phyloP scores from a whole-genome alignment of 495 filamentous ascomycete species.

The Penicillium diatomitis region DNA sequence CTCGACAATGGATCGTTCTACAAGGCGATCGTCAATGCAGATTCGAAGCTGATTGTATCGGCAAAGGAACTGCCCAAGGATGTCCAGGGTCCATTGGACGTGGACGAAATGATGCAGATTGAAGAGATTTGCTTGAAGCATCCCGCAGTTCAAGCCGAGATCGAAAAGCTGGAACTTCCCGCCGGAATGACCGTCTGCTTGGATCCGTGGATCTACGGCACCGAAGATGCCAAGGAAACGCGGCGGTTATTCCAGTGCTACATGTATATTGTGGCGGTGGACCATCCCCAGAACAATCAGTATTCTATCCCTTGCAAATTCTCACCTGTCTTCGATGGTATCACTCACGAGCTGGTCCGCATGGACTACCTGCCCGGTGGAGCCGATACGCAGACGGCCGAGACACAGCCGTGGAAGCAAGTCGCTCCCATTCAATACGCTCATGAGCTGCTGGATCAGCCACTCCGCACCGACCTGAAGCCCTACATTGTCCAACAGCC shows the following conservation, averaged over 20 bases:
- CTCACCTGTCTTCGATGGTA: constrained; percentile 64
- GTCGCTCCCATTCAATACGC: constrained; percentile 46
- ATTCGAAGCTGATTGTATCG: constrained; percentile 29
- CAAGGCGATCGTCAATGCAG: constrained; percentile 35
- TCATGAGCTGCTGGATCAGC: constrained; percentile 31
- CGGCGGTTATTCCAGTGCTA: constrained; percentile 37
- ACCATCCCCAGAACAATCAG: constrained; percentile 51
- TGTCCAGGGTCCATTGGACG: constrained; percentile 31
- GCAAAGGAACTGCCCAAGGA: constrained; percentile 33
- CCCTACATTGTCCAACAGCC: constrained; percentile 71
- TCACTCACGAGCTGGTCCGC: constrained; percentile 51
- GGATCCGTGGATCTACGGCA: constrained; percentile 41
- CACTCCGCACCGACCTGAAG: constrained; percentile 54
- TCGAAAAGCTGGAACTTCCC: constrained; percentile 35
- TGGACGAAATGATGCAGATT: constrained; percentile 35
- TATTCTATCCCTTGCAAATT: constrained; percentile 73
- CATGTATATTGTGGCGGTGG: constrained; percentile 31
- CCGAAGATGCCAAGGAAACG: constrained; percentile 26
- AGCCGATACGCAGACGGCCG: constrained; percentile 17
- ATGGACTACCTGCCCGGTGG: constrained; percentile 42
- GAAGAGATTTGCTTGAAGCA: constrained; percentile 29
- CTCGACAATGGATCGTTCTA: constrained; percentile 33
- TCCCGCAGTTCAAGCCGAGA: constrained; percentile 33
- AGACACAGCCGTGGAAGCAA: constrained; percentile 37
- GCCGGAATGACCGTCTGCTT: constrained; percentile 30